These are phyloP conservation scores for Xylariaceae sp. DNA, from an alignment of 2,329 filamentous ascomycete species.

Conservation along the genomic window DNA sequence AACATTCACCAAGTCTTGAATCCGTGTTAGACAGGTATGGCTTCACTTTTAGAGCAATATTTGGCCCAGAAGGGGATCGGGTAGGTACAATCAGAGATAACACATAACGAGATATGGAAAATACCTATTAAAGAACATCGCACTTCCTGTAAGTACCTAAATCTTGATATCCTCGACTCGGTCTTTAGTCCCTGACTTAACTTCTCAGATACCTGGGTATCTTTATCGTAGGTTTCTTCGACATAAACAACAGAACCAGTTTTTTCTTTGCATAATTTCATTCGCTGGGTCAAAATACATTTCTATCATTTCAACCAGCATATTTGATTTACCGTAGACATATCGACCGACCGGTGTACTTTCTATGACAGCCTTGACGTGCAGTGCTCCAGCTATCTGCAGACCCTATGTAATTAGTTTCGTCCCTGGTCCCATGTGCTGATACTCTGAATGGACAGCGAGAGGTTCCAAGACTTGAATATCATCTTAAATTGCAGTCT, in stretches of 20 bases:
- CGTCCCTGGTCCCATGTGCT: not conserved
- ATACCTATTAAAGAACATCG: too few relatives aligned
- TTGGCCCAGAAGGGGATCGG: too few relatives aligned
- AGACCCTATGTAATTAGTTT: not conserved
- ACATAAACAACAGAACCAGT: not conserved
- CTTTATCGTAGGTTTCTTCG: not conserved
- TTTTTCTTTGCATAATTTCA: not conserved
- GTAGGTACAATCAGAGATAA: too few relatives aligned
- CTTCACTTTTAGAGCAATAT: too few relatives aligned
- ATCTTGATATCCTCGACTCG: too few relatives aligned
- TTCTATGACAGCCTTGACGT: not conserved
- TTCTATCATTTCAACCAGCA: not conserved
- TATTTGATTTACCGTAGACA: not conserved
- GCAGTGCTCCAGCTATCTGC: not conserved
- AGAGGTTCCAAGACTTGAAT: not conserved
- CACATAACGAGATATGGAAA: too few relatives aligned
- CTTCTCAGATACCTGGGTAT: too few relatives aligned
- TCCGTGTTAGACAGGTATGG: too few relatives aligned
- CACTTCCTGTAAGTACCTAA: too few relatives aligned
- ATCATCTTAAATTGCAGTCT: not conserved
- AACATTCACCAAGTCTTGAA: too few relatives aligned
- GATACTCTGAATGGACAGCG: not conserved
- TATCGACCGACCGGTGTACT: not conserved
- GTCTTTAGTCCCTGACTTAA: too few relatives aligned
- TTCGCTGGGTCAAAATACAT: not conserved